phyloP scores from a whole-genome alignment of 345 rosid species.

The Salix suchowensis region DNA sequence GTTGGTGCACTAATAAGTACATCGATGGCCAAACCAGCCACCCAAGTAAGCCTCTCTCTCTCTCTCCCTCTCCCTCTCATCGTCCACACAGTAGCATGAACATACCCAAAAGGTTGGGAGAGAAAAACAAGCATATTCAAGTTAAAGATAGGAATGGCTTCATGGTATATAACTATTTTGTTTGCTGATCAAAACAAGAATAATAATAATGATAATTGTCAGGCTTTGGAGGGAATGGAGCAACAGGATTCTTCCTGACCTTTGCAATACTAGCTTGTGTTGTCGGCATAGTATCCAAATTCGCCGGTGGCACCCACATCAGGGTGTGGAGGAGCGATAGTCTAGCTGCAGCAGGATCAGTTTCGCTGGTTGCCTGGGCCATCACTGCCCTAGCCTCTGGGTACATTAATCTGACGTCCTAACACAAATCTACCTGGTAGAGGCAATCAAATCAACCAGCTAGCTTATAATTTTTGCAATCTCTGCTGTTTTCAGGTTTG shows the following conservation, averaged over 20 bases:
- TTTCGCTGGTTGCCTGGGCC: constrained; percentile 73
- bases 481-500: constrained; percentile 42
- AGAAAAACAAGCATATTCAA: too few species aligned
- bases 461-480: neutral
- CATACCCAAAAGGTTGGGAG: too few species aligned
- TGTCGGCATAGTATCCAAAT: constrained; percentile 63
- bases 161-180: neutral
- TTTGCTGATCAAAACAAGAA: neutral
- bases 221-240: constrained; percentile 94
- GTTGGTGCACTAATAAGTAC: constrained; percentile 70
- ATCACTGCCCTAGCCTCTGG: constrained; percentile 76
- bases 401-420: constrained; percentile 20
- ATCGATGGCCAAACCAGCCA: constrained; percentile 76
- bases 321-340: constrained; percentile 80
- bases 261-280: constrained; percentile 61
- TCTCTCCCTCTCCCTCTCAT: too few species aligned
- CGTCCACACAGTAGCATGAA: too few species aligned
- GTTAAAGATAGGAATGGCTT: too few species aligned
- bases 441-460: neutral
- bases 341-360: constrained; percentile 68
- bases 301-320: constrained; percentile 66
- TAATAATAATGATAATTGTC: neutral
- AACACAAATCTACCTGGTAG: neutral
- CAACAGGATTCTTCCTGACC: constrained; percentile 66
- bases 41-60: constrained; percentile 49